Evolutionary conservation across 2,329 filamentous ascomycete genomes (phyloP), one percentile per base, ranked within the genome.

Genomic region (Teratosphaeria destructans): DNA sequence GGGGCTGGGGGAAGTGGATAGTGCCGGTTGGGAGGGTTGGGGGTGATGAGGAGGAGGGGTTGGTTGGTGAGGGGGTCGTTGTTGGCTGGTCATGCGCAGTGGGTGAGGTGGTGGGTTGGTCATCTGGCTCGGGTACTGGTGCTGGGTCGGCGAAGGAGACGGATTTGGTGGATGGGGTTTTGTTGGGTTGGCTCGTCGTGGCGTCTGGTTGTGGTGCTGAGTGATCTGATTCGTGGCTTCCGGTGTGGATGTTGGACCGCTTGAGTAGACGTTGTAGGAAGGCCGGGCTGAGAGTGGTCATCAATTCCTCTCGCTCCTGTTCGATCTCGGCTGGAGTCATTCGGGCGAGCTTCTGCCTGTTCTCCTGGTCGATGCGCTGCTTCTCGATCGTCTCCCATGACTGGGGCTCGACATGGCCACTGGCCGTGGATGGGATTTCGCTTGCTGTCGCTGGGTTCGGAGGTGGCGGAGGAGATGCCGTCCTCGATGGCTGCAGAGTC

Each of bases 301-400:
- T 80, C n/a, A 99, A 77, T 65, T 97, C 93, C 61, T 84, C 80
- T 52, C 87, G 84, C 61, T 94, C 91, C 65, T 86, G 80, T 62
- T 88, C 85, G 60, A 97, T 95, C 73, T 96, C 90, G 43, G 84
- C 82, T 0, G 84, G 77, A 1, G 88, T 88, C 94, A 99, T 96
- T 29, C 80, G 78, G 14, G 85, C 85, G 54, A 99, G 73, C 61
- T 82, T 83, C 60, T 85, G 81, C 53, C 77, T 83, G 69, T 97
- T 99, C 72, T 97, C 91, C 65, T 85, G 81, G 68, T 93, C 88
- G 71, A 99, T 97, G 5, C 81, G 79, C 63, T 77, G 77, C 68
- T 83, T 85, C 69, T 96, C 91, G 52, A 81, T 78, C 11, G 80
- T 73, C 52, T 78, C 76, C 62, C 70, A 70, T 47, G 62, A 63